phyloP scores from a whole-genome alignment of 1,284 basidiomycete genomes.

The Xanthoconium separans region DNA sequence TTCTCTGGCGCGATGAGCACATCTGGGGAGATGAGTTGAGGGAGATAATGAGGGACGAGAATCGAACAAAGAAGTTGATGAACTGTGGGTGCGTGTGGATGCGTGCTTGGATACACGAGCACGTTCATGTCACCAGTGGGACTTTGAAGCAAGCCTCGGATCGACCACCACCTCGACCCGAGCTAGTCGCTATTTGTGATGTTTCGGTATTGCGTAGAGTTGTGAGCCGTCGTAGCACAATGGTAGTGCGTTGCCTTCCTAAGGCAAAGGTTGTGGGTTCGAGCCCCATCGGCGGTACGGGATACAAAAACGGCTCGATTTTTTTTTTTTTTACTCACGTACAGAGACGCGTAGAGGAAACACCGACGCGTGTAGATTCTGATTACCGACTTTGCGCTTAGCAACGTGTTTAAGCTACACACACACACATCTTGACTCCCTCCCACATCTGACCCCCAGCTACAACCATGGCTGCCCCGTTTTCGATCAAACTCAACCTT shows the following conservation, averaged over 20 bases:
- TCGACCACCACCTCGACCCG: too few relatives aligned
- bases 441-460: background rate
- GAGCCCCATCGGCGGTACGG: conserved; percentile 40
- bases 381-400: background rate
- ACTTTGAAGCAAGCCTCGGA: too few relatives aligned
- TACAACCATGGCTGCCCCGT: conserved; percentile 20
- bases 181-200: too few relatives aligned
- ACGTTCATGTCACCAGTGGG: conserved; percentile 59
- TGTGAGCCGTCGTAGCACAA: conserved; percentile 39
- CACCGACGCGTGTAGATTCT: background rate
- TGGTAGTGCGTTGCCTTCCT: conserved; percentile 41
- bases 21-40: conserved; percentile 63
- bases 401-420: background rate
- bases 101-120: conserved; percentile 76
- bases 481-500: conserved; percentile 52
- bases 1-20: conserved; percentile 51
- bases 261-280: conserved; percentile 42
- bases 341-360: too few relatives aligned
- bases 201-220: too few relatives aligned
- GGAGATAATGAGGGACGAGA: conserved; percentile 73
- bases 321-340: conserved; percentile 5
- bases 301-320: conserved; percentile 24
- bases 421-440: background rate
- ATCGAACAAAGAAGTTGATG: conserved; percentile 57
- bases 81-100: conserved; percentile 55